Evolutionary conservation across 108 stramenopile genomes (phyloP).

Genomic region (Cyclotella choctawhatcheeana): DNA sequence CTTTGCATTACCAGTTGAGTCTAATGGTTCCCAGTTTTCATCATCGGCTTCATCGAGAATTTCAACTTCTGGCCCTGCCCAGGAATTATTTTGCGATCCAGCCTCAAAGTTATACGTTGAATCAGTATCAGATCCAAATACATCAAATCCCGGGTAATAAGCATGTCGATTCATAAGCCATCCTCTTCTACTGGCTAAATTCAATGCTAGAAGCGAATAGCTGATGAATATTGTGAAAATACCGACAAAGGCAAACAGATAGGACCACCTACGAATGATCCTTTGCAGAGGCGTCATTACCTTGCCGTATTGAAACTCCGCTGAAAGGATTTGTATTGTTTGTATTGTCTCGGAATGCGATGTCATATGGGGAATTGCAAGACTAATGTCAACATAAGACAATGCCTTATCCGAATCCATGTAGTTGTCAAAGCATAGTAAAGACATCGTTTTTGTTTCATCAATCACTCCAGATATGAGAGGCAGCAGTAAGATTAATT

Average conservation of each 20-base stretch:
- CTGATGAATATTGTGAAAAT: conserved; percentile 51
- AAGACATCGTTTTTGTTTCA: conserved; percentile 64
- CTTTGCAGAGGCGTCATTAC: conserved; percentile 68
- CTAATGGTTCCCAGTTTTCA: conserved; percentile 41
- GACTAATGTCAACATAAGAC: conserved; percentile 47
- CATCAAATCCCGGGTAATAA: conserved; percentile 24
- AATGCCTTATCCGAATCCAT: conserved; percentile 49
- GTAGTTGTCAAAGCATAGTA: conserved; percentile 77
- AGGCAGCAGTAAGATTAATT: conserved; percentile 58
- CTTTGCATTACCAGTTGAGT: conserved; percentile 2
- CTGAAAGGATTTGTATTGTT: conserved; percentile 55
- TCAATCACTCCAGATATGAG: conserved; percentile 64
- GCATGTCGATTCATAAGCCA: conserved; percentile 7
- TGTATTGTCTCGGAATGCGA: conserved; percentile 50
- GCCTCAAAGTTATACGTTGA: neutral
- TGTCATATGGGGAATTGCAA: conserved; percentile 43
- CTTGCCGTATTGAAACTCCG: conserved; percentile 71
- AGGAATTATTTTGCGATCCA: conserved; percentile 9
- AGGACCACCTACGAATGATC: conserved; percentile 72
- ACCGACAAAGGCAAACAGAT: conserved; percentile 61
- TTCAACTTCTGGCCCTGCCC: conserved; percentile 40
- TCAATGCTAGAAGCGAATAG: conserved; percentile 24
- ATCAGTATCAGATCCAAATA: conserved; percentile 25
- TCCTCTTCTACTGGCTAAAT: conserved; percentile 18
- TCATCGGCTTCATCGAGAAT: conserved; percentile 42